phyloP scores from a whole-genome alignment of 2,329 filamentous ascomycete genomes.

The Diplocarpon mali region DNA sequence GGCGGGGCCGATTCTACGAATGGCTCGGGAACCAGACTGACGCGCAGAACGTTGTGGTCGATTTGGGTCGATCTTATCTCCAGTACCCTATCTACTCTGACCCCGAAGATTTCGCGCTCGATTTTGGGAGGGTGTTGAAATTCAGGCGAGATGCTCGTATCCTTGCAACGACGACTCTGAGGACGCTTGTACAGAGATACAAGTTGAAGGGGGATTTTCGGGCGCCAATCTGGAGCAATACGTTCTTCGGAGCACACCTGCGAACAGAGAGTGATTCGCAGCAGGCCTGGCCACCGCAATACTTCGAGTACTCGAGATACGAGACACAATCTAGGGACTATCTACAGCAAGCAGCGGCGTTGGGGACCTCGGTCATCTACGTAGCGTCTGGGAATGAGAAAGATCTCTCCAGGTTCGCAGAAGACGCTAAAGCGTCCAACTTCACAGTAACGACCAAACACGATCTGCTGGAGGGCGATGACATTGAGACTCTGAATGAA shows the following conservation, averaged over 20 bases:
- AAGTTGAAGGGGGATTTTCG: conserved; percentile 6
- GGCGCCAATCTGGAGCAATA: conserved; percentile 5
- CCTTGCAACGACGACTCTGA: conserved; percentile 17
- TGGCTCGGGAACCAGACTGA: conserved; percentile 16
- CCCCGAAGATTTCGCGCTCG: conserved; percentile 13
- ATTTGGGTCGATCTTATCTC: conserved; percentile 18
- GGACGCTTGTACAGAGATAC: conserved; percentile 7
- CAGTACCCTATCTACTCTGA: conserved; percentile 20
- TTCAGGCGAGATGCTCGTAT: conserved; percentile 16
- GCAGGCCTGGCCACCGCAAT: conserved; percentile 13
- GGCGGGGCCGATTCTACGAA: conserved; percentile 17
- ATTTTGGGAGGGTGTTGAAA: conserved; percentile 20
- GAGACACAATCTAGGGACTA: conserved; percentile 28
- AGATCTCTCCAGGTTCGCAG: conserved; percentile 29
- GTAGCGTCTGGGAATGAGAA: conserved; percentile 32
- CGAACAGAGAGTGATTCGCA: conserved; percentile 20
- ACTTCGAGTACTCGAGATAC: conserved; percentile 16
- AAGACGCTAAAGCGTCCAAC: conserved; percentile 26
- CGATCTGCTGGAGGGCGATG: conserved; percentile 30
- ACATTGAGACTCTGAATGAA: conserved; percentile 25
- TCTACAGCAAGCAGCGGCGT: conserved; percentile 25
- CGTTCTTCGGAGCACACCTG: conserved; percentile 17
- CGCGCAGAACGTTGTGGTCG: conserved; percentile 11
- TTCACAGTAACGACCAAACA: conserved; percentile 33
- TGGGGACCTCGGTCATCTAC: conserved; percentile 29